Percentiles rank a stretch among this genome's conserved stretches.
Evolutionary conservation across 2,329 filamentous ascomycete species (phyloP).

Genomic region (Curvularia sp.): DNA sequence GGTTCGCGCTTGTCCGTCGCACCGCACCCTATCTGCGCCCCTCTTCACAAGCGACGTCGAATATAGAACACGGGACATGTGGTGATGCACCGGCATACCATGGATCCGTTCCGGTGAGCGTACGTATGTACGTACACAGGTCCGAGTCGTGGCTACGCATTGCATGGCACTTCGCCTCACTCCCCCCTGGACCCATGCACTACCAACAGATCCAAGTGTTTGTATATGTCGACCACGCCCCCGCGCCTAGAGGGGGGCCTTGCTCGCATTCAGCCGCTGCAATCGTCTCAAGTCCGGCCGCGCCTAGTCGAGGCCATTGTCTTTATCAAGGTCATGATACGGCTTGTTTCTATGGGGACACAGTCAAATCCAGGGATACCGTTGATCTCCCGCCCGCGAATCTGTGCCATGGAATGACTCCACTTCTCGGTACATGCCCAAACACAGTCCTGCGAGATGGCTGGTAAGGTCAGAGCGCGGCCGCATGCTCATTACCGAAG

Average conservation of each 20-base stretch:
- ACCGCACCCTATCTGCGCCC: background rate
- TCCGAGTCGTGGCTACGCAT: background rate
- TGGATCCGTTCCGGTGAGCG: background rate
- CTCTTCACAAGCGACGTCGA: constrained; percentile 7
- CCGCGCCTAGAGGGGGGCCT: background rate
- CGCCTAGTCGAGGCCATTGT: background rate
- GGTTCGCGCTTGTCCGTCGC: constrained; percentile 2
- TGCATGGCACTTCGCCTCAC: constrained; percentile 2
- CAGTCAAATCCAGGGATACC: constrained; percentile 20
- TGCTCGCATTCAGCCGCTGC: background rate
- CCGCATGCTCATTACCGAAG: constrained; percentile 1
- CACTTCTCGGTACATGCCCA: constrained; percentile 6
- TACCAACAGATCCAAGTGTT: background rate
- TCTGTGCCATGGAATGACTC: constrained; percentile 20
- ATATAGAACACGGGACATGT: constrained; percentile 9
- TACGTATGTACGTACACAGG: background rate
- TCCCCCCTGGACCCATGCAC: constrained; percentile 1
- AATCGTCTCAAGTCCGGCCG: background rate
- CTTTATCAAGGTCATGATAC: background rate
- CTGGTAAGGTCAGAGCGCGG: constrained; percentile 10
- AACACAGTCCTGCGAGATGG: constrained; percentile 9
- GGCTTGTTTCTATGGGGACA: constrained; percentile 17
- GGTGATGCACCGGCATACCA: background rate
- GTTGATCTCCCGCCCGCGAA: constrained; percentile 24
- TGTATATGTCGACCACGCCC: background rate